Evolutionary conservation across 768 basidiomycete species (phyloP), one percentile per base, ranked within the genome.

Genomic region (Cytidiella melzeri): DNA sequence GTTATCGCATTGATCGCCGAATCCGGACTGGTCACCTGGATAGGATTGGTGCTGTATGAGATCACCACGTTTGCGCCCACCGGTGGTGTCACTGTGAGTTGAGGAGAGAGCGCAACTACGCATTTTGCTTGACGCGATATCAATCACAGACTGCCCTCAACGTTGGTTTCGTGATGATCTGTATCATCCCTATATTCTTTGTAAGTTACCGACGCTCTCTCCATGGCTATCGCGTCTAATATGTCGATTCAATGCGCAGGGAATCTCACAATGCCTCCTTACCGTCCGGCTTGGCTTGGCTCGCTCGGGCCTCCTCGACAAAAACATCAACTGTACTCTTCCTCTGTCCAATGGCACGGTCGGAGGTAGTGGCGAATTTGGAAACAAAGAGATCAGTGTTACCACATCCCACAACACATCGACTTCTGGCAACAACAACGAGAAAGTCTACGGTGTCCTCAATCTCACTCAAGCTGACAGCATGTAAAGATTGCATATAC

Each of bases 221-320:
- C n/a, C n/a, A n/a, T n/a, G n/a, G 9, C 15, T 34, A 15, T 34
- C 7, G 7, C 9, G 7, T 34, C 30, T 34, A 34, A 34, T 15
- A 15, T 34, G 9, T n/a, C n/a, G n/a, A n/a, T n/a, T n/a, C n/a
- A 34, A 34, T 7, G n/a, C 9, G 5, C 39, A 59, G 58, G 59
- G 59, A 10, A 56, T 60, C 39, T 60, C 59, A 3, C 59, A 60
- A 37, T 45, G 51, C 30, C 52, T 60, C 34, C 58, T 60, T 47
- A 56, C 54, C 18, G 59, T 52, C 18, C 57, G 54, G 27, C 47
- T 60, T 25, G 57, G 55, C 11, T 49, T 60, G 19, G 21, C 44
- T 7, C 9, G 15, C 15, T n/a, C n/a, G n/a, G 30, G 15, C 15
- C 7, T 15, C 30, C 15, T 34, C 15, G 30, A 34, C 30, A 7